Conservation (phyloP, 139 green algal species). For the Auxenochlorella pyrenoidosa region DNA sequence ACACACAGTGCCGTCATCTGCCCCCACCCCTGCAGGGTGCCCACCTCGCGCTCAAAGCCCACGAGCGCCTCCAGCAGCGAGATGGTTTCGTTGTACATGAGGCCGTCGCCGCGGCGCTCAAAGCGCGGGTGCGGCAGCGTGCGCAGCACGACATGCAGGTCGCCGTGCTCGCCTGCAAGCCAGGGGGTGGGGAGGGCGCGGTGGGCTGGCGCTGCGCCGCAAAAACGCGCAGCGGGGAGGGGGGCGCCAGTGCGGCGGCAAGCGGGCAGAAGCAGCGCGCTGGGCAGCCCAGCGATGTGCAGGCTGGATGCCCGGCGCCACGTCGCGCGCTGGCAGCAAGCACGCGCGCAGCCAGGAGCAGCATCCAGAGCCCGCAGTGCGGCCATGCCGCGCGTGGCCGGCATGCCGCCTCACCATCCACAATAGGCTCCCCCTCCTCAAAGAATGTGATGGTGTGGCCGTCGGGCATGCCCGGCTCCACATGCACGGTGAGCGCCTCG, state of each 20-base stretch:
- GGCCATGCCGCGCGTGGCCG: too few relatives aligned
- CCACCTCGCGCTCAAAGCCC: conserved; percentile 79
- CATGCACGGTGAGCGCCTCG: conserved; percentile 83
- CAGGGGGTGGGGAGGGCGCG: conserved; percentile 84
- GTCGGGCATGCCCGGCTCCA: conserved; percentile 86
- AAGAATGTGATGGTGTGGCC: conserved; percentile 37
- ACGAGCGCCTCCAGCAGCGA: conserved; percentile 88
- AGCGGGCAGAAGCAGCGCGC: too few relatives aligned
- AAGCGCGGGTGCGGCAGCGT: conserved; percentile 65
- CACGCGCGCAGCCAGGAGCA: too few relatives aligned
- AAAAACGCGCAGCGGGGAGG: too few relatives aligned
- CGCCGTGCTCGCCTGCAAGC: conserved; percentile 88
- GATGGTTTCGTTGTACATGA: conserved; percentile 79
- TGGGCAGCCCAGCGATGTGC: too few relatives aligned
- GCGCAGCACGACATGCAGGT: conserved; percentile 79
- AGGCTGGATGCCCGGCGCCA: too few relatives aligned
- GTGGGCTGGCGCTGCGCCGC: too few relatives aligned
- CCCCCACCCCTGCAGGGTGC: too few relatives aligned
- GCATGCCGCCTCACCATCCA: background rate
- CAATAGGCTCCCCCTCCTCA: conserved; percentile 22
- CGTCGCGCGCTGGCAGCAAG: too few relatives aligned
- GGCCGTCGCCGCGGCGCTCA: conserved; percentile 68
- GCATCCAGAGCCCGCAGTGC: too few relatives aligned
- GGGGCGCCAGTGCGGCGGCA: background rate
- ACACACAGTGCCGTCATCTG: too few relatives aligned